Conservation (phyloP, 192 early-diverging fungal species). For the Thoreauomyces humboldtii region DNA sequence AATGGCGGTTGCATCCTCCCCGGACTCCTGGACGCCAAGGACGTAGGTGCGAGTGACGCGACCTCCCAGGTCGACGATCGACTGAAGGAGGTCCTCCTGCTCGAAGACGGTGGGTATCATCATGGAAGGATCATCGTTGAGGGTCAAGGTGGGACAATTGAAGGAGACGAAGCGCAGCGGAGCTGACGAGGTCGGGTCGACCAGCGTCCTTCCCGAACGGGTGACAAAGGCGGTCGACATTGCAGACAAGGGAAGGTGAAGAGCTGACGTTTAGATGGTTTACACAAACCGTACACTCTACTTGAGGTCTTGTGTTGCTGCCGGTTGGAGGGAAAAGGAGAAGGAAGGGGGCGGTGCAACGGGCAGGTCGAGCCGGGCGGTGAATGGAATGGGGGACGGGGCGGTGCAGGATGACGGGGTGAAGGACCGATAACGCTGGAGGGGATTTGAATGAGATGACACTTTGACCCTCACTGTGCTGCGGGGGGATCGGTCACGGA, state of each 20-base stretch:
- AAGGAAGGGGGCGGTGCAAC: too few species aligned
- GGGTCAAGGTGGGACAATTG: constrained; percentile 40
- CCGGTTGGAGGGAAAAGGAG: too few species aligned
- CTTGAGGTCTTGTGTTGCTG: too few species aligned
- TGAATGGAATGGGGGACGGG: too few species aligned
- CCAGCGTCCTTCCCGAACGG: constrained; percentile 11
- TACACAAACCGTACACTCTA: too few species aligned
- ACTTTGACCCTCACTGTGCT: too few species aligned
- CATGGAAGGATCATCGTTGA: constrained; percentile 32
- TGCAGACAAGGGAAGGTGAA: neutral
- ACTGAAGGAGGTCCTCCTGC: constrained; percentile 26
- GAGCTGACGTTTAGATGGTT: too few species aligned
- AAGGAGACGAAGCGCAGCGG: constrained; percentile 37
- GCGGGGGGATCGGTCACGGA: too few species aligned
- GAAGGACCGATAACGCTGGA: too few species aligned
- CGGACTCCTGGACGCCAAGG: constrained; percentile 11
- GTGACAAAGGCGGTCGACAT: constrained; percentile 14
- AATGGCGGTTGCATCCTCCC: neutral
- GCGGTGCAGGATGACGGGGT: too few species aligned
- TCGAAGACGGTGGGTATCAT: constrained; percentile 19
- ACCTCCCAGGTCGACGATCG: constrained; percentile 22
- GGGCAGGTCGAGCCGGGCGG: too few species aligned
- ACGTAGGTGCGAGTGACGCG: constrained; percentile 22
- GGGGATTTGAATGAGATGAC: too few species aligned
- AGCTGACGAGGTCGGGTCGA: constrained; percentile 11